Base-by-base conservation (phyloP, 2,329 filamentous ascomycete species). In the Volutella citrinella region DNA sequence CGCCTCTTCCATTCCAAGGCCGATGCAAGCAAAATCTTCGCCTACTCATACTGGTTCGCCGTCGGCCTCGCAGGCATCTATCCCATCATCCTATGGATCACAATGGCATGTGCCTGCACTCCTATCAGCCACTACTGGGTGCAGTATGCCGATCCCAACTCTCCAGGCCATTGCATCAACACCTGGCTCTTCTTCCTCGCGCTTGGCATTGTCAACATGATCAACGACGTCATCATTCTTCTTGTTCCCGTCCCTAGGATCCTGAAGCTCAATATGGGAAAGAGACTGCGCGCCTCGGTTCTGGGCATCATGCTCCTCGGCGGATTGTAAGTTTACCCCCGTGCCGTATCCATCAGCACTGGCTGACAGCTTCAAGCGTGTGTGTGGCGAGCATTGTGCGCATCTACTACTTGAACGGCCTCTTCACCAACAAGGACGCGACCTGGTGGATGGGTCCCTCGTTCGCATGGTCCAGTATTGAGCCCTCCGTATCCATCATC, bases 401-500 rank as follows among this genome's bases (percentile, higher is more conserved):
- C 27, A 44, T 44, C 12, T 32, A 42, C 32, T 42, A 35, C 31
- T 33, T 44, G 11, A 36, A 41, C 27, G 34, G 35, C 8, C 27
- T 44, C 13, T 37, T 38, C 23, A 33, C 36, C 10, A 34, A 34
- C 17, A 5, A 15, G 10, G 42, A 42, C 17, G 32, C 20, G 14
- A 35, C 42, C 4, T 44, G 38, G 38, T 35, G 34, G 30, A 44
- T 44, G 42, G 38, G 34, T 4, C 38, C 34, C 4, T 34, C 35
- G 5, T 41, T 44, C 27, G 35, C 32, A 10, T 44, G 42, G 42
- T 44, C 42, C 17, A 34, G 32, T 22, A 42, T 41, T 21, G 38
- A 44, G 11, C 42, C 42, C 4, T 44, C 35, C 1, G 38, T 44
- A 3, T 38, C 34, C 29, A 42, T 44, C 20, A 34, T 44, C 22